A percentile compares a stretch with the other conserved stretches of the same genome.
Conservation (phyloP, 331 rosid genomes). For the Telfairia occidentalis region DNA sequence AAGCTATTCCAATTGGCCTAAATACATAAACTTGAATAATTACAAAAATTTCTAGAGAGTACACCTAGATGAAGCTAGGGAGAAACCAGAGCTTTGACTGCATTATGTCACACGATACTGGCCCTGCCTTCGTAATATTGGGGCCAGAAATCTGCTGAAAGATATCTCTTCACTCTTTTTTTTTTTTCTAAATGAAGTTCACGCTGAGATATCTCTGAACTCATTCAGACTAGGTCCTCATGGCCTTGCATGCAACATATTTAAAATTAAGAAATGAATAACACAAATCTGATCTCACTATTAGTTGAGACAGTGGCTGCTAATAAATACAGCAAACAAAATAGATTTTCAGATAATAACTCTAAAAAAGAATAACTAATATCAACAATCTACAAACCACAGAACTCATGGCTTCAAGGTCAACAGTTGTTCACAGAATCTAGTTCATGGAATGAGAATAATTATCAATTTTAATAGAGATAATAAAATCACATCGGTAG, state of each 20-base stretch:
- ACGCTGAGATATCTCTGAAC: too few species aligned
- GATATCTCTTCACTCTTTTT: too few species aligned
- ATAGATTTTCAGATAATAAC: neutral
- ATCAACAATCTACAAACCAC: neutral
- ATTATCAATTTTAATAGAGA: neutral
- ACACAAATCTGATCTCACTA: neutral
- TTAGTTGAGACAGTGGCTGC: neutral
- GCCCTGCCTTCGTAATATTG: neutral
- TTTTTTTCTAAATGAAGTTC: too few species aligned
- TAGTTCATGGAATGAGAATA: neutral
- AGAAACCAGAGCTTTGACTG: neutral
- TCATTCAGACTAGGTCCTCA: too few species aligned
- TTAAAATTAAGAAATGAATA: neutral
- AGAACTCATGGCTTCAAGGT: neutral
- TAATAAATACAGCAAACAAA: neutral
- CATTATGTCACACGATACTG: neutral
- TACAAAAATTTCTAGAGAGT: neutral
- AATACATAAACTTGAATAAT: neutral
- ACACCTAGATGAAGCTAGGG: neutral
- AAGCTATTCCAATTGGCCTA: neutral
- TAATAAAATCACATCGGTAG: neutral
- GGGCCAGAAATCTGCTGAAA: neutral
- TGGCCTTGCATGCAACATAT: neutral
- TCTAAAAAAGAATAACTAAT: neutral
- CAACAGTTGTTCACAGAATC: neutral